These are phyloP conservation scores for Jamesozyma rosinii DNA, from an alignment of 805 yeast genomes.

Conservation along the genomic window DNA sequence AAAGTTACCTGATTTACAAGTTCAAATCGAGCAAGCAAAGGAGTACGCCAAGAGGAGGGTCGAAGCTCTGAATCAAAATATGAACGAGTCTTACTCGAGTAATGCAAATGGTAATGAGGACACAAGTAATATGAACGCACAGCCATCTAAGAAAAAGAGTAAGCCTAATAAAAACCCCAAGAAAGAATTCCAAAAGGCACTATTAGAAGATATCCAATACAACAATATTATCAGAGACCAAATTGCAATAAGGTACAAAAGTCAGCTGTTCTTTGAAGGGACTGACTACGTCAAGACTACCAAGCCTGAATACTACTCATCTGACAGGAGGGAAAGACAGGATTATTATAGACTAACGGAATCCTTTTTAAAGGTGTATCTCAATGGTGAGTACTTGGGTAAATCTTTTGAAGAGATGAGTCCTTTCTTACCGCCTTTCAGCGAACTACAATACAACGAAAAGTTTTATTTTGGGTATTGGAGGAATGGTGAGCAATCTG, in stretches of 20 bases:
- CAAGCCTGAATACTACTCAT: conserved; percentile 29
- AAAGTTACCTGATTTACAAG: conserved; percentile 47
- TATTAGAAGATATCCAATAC: conserved; percentile 24
- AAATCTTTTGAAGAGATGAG: conserved; percentile 56
- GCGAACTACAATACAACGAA: conserved; percentile 41
- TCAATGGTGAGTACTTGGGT: conserved; percentile 67
- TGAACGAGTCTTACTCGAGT: not conserved
- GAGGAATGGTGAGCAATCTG: conserved; percentile 18
- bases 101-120: not conserved
- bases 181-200: conserved; percentile 25
- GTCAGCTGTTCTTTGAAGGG: conserved; percentile 71
- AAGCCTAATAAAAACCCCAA: conserved; percentile 5
- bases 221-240: conserved; percentile 64
- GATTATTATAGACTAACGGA: conserved; percentile 32
- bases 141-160: conserved; percentile 7
- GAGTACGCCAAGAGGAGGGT: conserved; percentile 30
- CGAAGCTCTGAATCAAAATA: conserved; percentile 15
- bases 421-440: conserved; percentile 72
- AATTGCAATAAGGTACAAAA: conserved; percentile 75
- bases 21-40: conserved; percentile 37
- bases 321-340: conserved; percentile 28
- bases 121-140: not conserved
- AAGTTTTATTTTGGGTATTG: conserved; percentile 28
- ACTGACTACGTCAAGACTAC: conserved; percentile 44
- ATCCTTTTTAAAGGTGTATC: conserved; percentile 59